Conservation (phyloP, 2,329 filamentous ascomycete genomes). For the Scopulariopsis brevicaulis region DNA sequence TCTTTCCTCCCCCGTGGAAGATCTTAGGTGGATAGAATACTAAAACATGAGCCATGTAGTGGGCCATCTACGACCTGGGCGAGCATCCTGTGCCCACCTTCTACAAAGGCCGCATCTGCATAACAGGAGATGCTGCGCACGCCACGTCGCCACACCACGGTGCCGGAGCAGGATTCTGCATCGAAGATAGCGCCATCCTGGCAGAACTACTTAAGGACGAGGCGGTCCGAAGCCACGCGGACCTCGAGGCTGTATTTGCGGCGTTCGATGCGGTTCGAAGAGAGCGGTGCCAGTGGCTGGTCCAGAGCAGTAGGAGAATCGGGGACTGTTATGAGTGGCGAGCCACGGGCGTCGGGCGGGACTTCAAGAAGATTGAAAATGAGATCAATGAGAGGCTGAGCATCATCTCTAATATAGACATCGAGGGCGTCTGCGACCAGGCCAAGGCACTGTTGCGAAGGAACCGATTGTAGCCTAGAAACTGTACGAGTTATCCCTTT, state of each 20-base stretch:
- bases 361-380: constrained; percentile 5
- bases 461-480: not conserved
- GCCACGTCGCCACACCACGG: constrained; percentile 50
- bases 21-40: not conserved
- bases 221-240: constrained; percentile 15
- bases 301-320: constrained; percentile 21
- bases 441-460: not conserved
- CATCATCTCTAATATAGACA: constrained; percentile 5
- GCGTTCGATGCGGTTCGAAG: constrained; percentile 37
- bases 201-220: constrained; percentile 33
- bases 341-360: constrained; percentile 5
- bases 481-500: too few species aligned
- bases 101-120: constrained; percentile 27
- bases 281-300: constrained; percentile 34
- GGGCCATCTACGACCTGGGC: constrained; percentile 32
- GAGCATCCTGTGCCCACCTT: constrained; percentile 29
- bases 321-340: constrained; percentile 8
- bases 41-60: constrained; percentile 16
- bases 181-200: constrained; percentile 37
- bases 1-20: not conserved
- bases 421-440: not conserved
- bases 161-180: constrained; percentile 44
- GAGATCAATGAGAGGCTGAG: constrained; percentile 5
- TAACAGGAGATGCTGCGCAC: constrained; percentile 53
- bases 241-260: constrained; percentile 32